Evolutionary conservation across 495 filamentous ascomycete species (phyloP), one percentile per base, ranked within the genome.

Genomic region (Aspergillus diversus): DNA sequence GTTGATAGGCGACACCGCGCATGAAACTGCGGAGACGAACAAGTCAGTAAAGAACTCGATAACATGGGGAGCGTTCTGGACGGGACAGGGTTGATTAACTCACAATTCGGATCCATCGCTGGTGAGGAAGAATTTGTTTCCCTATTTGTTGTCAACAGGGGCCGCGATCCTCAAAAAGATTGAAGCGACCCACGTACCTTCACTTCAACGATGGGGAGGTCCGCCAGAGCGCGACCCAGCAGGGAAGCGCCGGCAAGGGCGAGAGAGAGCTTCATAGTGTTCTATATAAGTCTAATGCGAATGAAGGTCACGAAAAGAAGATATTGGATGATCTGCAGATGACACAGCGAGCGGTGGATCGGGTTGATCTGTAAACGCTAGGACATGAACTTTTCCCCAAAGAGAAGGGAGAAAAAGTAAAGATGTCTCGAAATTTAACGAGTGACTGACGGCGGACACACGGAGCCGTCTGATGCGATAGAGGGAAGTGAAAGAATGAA

Each of bases 1-100:
- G 80, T 75, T 89, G 96, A 77, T 99, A 99, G 50, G 96, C 96
- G 60, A 99, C 84, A 72, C 95, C 95, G 67, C 87, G 90, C 63
- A 99, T 93, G 75, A 78, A 87, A 71, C 83, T 85, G 42, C 34
- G 47, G 39, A 17, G 34, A 7, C 33, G 60, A 15, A 35, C 60
- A 60, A 27, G 21, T 52, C 31, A 57, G 31, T 17, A 47, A 17
- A 8, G 4, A 15, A 42, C n/a, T 43, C 27, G 16, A 27, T 51
- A 7, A 4, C 17, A n/a, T 5, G 7, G 5, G 4, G 43, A 34
- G 16, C 17, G 34, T 46, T 11, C 8, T 27, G 21, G 21, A 27
- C 21, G 21, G 21, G 21, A 27, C 21, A 27, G 2, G 16, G 47
- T 27, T 50, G 32, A 32, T 32, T 35, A 71, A 27, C 84, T 74